Conservation (phyloP, 23 red algal genomes). For the Gracilaria gracilis region DNA sequence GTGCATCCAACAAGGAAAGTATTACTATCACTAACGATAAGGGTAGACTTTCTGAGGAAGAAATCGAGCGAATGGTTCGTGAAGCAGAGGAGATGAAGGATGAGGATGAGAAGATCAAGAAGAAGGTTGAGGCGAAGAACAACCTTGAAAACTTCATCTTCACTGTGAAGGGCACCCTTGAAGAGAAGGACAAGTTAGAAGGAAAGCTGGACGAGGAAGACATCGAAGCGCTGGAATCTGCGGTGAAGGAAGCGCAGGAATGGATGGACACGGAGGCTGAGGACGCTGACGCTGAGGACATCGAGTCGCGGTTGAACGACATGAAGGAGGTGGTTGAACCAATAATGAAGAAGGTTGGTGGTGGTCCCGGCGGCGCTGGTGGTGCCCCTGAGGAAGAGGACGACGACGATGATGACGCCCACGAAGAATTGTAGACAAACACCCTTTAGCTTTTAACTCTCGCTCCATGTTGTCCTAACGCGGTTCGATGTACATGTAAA, state of each 20-base stretch:
- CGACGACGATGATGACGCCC: slow-evolving; percentile 51
- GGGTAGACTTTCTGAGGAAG: slow-evolving; percentile 95
- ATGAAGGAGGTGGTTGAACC: slow-evolving; percentile 88
- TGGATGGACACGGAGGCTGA: slow-evolving; percentile 90
- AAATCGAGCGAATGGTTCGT: slow-evolving; percentile 96
- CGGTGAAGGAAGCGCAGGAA: slow-evolving; percentile 88
- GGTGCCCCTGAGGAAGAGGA: slow-evolving; percentile 62
- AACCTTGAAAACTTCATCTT: slow-evolving; percentile 91
- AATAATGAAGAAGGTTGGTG: slow-evolving; percentile 85
- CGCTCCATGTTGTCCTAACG: neutral
- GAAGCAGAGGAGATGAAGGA: slow-evolving; percentile 99
- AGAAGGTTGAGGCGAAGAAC: slow-evolving; percentile 95
- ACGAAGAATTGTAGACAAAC: slow-evolving; percentile 72
- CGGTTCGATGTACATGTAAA: slow-evolving; percentile 20
- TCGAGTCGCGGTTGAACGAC: slow-evolving; percentile 90
- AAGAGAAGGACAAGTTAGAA: slow-evolving; percentile 89
- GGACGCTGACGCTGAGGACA: slow-evolving; percentile 79
- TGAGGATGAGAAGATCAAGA: slow-evolving; percentile 85
- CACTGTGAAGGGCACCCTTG: slow-evolving; percentile 76
- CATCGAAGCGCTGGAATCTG: slow-evolving; percentile 73
- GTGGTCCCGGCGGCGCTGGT: slow-evolving; percentile 48
- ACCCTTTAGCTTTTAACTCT: slow-evolving; percentile 14
- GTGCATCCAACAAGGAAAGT: slow-evolving; percentile 82
- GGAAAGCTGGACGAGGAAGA: slow-evolving; percentile 90
- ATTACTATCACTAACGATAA: slow-evolving; percentile 98